These are phyloP conservation scores for Zostera marina DNA, from an alignment of 116 monocot species.

Conservation along the genomic window DNA sequence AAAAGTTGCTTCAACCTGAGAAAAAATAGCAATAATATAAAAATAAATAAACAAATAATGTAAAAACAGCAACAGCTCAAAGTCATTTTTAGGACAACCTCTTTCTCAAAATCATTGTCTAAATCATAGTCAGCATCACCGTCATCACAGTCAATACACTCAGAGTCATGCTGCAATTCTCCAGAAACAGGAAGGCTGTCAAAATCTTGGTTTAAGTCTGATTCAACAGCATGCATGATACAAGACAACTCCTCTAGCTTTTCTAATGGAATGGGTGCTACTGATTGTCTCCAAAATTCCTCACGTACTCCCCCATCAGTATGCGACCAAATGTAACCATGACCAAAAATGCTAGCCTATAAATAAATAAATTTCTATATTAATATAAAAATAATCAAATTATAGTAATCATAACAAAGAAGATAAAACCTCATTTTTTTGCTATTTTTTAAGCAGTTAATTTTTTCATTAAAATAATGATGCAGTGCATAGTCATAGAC, in stretches of 20 bases:
- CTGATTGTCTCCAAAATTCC: constrained; percentile 77
- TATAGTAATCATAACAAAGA: neutral
- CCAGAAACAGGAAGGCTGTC: constrained; percentile 34
- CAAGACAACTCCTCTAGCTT: constrained; percentile 36
- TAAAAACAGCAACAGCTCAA: neutral
- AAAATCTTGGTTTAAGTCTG: constrained; percentile 36
- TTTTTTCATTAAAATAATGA: too few species aligned
- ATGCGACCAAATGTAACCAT: constrained; percentile 73
- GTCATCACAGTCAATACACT: constrained; percentile 32
- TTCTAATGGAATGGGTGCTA: constrained; percentile 70
- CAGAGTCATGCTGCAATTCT: constrained; percentile 49
- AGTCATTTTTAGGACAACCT: constrained; percentile 27
- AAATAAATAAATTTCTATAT: neutral
- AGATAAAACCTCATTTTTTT: too few species aligned
- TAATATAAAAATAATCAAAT: neutral
- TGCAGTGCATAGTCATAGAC: too few species aligned
- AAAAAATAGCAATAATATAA: constrained; percentile 6
- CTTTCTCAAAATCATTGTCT: constrained; percentile 80
- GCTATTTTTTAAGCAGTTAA: too few species aligned
- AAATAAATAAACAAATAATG: neutral
- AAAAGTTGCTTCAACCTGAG: constrained; percentile 93
- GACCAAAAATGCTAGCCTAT: constrained; percentile 48
- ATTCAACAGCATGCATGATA: constrained; percentile 16
- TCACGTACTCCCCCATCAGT: constrained; percentile 51
- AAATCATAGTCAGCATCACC: constrained; percentile 37